Base-by-base conservation (phyloP, 768 basidiomycete genomes). In the Naganishia vaughanmartiniae region DNA sequence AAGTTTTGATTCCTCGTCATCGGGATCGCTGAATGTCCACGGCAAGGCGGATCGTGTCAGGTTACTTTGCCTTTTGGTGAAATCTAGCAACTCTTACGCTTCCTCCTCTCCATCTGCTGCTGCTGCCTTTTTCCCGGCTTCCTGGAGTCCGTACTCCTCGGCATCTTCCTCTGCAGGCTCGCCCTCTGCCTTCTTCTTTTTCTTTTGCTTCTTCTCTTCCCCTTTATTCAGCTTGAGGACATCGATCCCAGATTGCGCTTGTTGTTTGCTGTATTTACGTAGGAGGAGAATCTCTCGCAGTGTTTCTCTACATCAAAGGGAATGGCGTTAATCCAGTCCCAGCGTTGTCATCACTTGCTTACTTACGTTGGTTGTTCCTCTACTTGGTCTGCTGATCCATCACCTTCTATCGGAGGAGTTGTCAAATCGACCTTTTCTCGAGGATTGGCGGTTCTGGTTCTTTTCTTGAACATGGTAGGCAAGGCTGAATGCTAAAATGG, bases 251-350 rank as follows among this genome's bases (percentile, higher is more conserved):
- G 76, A 75, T 42, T 80, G 76, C 33, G 88, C 86, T 68, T 90
- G 84, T 34, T 86, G 78, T 76, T 86, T 88, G 65, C 88, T 85
- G 31, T 94, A 82, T 77, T 89, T 92, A 54, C 92, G 86, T 31
- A 96, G 82, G 73, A 93, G 90, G 51, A 95, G 86, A 21, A 98
- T 85, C 66, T 95, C 92, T 73, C 90, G 86, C 31, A 95, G 81
- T 2, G 77, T 80, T 34, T 74, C 75, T 53, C 80, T 80, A 73
- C 36, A 14, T 21, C 17, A n/a, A 56, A n/a, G 21, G 1, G n/a
- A 45, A 48, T 33, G 14, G 42, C 17, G 60, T 36, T 91, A 31
- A 42, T 36, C 11, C 4, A 5, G 48, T 51, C 48, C 48, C 21
- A 26, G 24, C 48, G 6, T 15, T 51, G n/a, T 51, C 15, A 55